phyloP scores from a whole-genome alignment of 148 eudicot genomes.

The Nepenthes gracilis region DNA sequence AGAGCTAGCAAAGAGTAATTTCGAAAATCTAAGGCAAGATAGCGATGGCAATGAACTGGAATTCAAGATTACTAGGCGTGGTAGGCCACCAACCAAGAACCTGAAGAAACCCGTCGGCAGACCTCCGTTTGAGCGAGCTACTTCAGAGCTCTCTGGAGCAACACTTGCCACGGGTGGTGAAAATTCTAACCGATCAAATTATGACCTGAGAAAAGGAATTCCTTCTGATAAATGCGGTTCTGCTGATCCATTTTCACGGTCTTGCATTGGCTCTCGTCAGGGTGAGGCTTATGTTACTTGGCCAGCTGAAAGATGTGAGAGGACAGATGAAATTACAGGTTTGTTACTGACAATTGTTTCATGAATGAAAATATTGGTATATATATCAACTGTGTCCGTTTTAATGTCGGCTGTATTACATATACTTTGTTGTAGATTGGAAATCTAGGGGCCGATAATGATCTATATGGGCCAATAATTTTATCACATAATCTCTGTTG shows the following conservation, averaged over 20 bases:
- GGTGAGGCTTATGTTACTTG: conserved; percentile 37
- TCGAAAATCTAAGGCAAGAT: conserved; percentile 68
- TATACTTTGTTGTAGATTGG: too few relatives aligned
- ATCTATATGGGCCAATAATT: too few relatives aligned
- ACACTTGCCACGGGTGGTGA: conserved; percentile 49
- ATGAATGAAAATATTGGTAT: background rate
- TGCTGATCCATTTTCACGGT: conserved; percentile 22
- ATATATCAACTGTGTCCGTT: too few relatives aligned
- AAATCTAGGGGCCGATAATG: too few relatives aligned
- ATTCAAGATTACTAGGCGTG: conserved; percentile 62
- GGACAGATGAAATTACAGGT: conserved; percentile 48
- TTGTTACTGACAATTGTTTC: background rate
- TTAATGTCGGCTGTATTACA: too few relatives aligned
- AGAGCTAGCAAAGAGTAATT: conserved; percentile 66
- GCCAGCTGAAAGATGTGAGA: conserved; percentile 28
- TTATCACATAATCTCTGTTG: too few relatives aligned
- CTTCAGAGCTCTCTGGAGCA: conserved; percentile 44
- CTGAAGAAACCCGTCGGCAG: conserved; percentile 43
- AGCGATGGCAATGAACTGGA: conserved; percentile 66
- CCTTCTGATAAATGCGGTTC: conserved; percentile 22
- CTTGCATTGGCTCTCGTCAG: conserved; percentile 32
- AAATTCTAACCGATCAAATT: conserved; percentile 25
- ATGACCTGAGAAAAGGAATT: conserved; percentile 41
- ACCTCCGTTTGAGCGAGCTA: conserved; percentile 52
- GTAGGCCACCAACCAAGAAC: conserved; percentile 76